Percentiles rank a stretch among this genome's conserved stretches.
Conservation (phyloP, 2,329 filamentous ascomycete species). For the Beauveria rudraprayagi region DNA sequence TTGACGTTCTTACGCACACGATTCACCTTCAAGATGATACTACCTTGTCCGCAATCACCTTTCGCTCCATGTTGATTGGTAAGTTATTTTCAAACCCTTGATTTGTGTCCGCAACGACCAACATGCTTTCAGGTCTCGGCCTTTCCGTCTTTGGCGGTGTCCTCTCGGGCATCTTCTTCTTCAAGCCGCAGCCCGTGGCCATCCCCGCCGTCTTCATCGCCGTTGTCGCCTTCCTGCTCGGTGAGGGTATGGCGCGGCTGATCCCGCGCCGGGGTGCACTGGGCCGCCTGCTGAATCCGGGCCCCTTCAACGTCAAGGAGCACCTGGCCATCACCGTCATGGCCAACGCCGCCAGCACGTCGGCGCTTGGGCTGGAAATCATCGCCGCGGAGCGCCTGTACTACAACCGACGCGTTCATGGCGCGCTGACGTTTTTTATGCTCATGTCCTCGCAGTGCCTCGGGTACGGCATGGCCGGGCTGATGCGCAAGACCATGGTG, state of each 20-base stretch:
- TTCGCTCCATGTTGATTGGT: constrained; percentile 3
- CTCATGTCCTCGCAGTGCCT: constrained; percentile 39
- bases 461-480: constrained; percentile 40
- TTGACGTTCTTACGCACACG: constrained; percentile 9
- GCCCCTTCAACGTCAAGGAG: constrained; percentile 20
- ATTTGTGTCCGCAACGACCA: not conserved
- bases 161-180: constrained; percentile 6
- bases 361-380: constrained; percentile 25
- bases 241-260: not conserved
- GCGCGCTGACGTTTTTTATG: constrained; percentile 34
- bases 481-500: constrained; percentile 36
- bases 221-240: constrained; percentile 5
- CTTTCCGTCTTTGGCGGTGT: constrained; percentile 9
- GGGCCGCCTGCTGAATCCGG: constrained; percentile 21
- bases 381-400: constrained; percentile 39
- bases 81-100: not conserved
- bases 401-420: constrained; percentile 32
- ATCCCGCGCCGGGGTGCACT: not conserved
- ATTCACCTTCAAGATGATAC: constrained; percentile 10
- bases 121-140: not conserved
- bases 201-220: constrained; percentile 10
- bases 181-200: constrained; percentile 8
- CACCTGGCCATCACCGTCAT: constrained; percentile 32
- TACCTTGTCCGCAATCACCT: not conserved
- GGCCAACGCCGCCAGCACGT: constrained; percentile 32